Evolutionary conservation across 805 yeast species (phyloP).

Genomic region (Millerago galiae): DNA sequence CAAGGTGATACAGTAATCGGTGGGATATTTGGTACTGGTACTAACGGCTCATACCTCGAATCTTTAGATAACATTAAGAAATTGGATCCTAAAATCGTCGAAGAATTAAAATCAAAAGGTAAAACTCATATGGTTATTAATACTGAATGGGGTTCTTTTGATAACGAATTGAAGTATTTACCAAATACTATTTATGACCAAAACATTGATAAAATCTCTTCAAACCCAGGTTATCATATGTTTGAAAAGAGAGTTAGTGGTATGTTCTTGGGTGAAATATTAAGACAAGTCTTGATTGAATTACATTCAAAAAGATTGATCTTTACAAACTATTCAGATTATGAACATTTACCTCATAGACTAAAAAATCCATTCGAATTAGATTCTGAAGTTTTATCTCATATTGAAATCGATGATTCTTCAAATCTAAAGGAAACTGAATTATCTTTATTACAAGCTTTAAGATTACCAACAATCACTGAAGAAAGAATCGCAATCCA

Average conservation of each 20-base stretch:
- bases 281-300: constrained; percentile 69
- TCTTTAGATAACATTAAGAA: constrained; percentile 67
- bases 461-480: constrained; percentile 44
- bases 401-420: constrained; percentile 80
- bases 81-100: constrained; percentile 43
- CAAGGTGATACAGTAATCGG: constrained; percentile 79
- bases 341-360: constrained; percentile 46
- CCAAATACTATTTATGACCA: constrained; percentile 78
- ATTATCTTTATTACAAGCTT: constrained; percentile 54
- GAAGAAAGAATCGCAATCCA: constrained; percentile 75
- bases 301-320: constrained; percentile 52
- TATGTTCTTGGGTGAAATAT: constrained; percentile 86
- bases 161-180: constrained; percentile 66
- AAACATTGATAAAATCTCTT: constrained; percentile 61
- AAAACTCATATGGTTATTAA: constrained; percentile 77
- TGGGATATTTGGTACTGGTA: constrained; percentile 94
- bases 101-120: constrained; percentile 34
- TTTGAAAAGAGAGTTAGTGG: constrained; percentile 92
- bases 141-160: constrained; percentile 98
- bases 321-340: constrained; percentile 44
- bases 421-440: constrained; percentile 65
- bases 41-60: constrained; percentile 93
- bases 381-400: constrained; percentile 78
- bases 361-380: constrained; percentile 71
- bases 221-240: constrained; percentile 83